phyloP scores from a whole-genome alignment of 2,329 filamentous ascomycete species.

The Fusarium burgessii region DNA sequence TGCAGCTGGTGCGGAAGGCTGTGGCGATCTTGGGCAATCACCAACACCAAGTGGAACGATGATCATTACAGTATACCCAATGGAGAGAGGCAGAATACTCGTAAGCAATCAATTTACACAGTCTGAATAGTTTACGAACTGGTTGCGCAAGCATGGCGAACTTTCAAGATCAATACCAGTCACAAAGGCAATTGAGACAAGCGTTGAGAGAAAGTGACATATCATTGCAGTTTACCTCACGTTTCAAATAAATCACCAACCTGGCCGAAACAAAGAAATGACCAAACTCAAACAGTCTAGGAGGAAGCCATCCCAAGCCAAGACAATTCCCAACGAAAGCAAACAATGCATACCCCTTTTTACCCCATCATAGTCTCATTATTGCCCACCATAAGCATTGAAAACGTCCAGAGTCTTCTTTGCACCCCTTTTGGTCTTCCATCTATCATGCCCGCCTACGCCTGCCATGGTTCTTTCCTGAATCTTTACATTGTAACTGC shows the following conservation, averaged over 20 bases:
- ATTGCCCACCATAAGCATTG: neutral
- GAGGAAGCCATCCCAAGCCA: neutral
- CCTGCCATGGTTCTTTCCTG: neutral
- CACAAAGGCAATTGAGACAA: neutral
- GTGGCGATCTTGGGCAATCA: neutral
- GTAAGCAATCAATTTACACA: neutral
- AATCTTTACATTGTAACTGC: neutral
- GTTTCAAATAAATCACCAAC: constrained; percentile 19
- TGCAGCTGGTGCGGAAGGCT: neutral
- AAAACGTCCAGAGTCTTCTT: neutral
- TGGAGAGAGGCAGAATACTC: neutral
- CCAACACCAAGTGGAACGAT: constrained; percentile 2
- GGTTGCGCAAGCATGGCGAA: neutral
- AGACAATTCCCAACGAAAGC: neutral
- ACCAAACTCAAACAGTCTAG: constrained; percentile 14
- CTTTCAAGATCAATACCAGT: neutral
- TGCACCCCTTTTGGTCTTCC: constrained; percentile 1
- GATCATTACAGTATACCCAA: neutral
- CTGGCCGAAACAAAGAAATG: neutral
- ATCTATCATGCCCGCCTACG: constrained; percentile 1
- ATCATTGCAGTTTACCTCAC: neutral
- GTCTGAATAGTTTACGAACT: constrained; percentile 10
- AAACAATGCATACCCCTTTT: neutral
- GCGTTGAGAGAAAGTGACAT: constrained; percentile 1
- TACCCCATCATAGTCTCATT: neutral